phyloP scores from a whole-genome alignment of 169 alveolate genomes.

The Plasmodium falciparum region DNA sequence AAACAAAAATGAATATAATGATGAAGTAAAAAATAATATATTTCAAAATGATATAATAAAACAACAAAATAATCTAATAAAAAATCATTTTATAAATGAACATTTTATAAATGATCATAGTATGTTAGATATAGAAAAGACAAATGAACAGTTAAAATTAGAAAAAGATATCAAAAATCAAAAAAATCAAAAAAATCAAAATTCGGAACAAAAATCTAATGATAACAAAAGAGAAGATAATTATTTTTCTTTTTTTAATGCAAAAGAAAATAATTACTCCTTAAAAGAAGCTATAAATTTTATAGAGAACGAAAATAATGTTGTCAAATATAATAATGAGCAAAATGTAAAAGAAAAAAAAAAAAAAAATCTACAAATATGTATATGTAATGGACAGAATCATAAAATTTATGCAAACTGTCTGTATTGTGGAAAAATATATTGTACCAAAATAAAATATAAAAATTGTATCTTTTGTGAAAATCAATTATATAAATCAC shows the following conservation, averaged over 20 bases:
- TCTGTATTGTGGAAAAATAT: conserved; percentile 56
- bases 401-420: conserved; percentile 67
- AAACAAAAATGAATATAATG: neutral
- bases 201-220: neutral
- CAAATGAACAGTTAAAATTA: neutral
- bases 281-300: conserved; percentile 33
- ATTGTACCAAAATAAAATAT: conserved; percentile 62
- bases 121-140: neutral
- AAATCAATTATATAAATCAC: conserved; percentile 19
- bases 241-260: conserved; percentile 40
- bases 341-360: conserved; percentile 8
- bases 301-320: conserved; percentile 21
- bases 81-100: neutral
- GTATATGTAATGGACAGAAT: conserved; percentile 46
- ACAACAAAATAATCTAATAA: neutral
- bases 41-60: neutral
- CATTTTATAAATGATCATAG: neutral
- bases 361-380: conserved; percentile 44
- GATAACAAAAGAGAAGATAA: conserved; percentile 11
- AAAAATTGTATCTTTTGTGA: conserved; percentile 54
- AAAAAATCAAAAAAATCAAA: neutral
- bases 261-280: conserved; percentile 36
- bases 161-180: neutral
- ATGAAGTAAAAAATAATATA: neutral
- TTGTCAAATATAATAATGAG: neutral